These are phyloP conservation scores for Mycena albidolilacea DNA, from an alignment of 768 basidiomycete species.

Conservation along the genomic window DNA sequence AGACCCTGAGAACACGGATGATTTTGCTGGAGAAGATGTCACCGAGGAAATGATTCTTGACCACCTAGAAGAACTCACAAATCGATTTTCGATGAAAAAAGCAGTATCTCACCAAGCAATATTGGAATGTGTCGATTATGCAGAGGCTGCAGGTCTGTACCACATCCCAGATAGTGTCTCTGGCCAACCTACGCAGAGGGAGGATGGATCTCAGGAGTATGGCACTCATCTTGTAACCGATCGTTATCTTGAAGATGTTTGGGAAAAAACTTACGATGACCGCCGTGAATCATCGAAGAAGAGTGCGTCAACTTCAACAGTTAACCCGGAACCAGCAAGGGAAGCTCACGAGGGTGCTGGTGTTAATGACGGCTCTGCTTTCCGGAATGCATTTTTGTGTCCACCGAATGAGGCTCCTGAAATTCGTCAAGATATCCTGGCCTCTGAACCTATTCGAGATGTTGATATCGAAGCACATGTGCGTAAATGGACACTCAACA, in stretches of 20 bases:
- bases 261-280: conserved; percentile 10
- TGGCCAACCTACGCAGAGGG: not conserved
- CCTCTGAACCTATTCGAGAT: not conserved
- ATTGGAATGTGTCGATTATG: conserved; percentile 28
- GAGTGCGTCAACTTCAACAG: not conserved
- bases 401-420: not conserved
- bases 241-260: conserved; percentile 1
- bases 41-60: conserved; percentile 38
- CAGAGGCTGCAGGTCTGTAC: conserved; percentile 31
- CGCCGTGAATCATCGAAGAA: not conserved
- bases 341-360: too few relatives aligned
- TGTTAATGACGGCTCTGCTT: conserved; percentile 16
- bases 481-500: too few relatives aligned
- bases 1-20: not conserved
- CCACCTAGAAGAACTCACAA: conserved; percentile 35
- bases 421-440: conserved; percentile 9
- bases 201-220: not conserved
- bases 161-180: not conserved
- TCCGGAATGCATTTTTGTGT: conserved; percentile 2
- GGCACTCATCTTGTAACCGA: not conserved
- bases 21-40: conserved; percentile 19
- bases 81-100: conserved; percentile 14
- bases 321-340: not conserved
- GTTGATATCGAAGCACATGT: too few relatives aligned
- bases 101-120: conserved; percentile 1